phyloP scores from a whole-genome alignment of 805 yeast species.

The Kluyveromyces siamensis region DNA sequence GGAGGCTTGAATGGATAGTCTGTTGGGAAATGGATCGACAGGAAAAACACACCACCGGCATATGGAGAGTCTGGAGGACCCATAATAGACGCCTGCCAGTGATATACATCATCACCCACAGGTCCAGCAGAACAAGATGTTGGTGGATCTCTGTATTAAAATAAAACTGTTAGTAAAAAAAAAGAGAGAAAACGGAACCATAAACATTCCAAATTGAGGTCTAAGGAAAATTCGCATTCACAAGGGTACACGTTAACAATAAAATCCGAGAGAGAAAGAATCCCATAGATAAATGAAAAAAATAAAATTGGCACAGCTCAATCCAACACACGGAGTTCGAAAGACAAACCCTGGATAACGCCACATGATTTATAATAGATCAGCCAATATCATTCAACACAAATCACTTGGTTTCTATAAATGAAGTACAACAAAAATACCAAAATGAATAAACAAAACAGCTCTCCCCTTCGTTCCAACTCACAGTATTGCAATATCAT shows the following conservation, averaged over 20 bases:
- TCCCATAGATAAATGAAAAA: no score
- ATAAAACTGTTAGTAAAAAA: slow-evolving; percentile 9
- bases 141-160: slow-evolving; percentile 76
- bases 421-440: no score
- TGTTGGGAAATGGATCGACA: slow-evolving; percentile 95
- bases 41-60: slow-evolving; percentile 90
- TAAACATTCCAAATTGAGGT: neutral
- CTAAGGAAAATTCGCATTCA: no score
- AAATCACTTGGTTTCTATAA: no score
- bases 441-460: no score
- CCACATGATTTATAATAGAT: no score
- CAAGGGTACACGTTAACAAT: neutral
- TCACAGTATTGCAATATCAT: no score
- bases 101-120: slow-evolving; percentile 93
- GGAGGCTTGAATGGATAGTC: slow-evolving; percentile 99
- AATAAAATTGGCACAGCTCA: no score
- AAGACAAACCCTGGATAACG: no score
- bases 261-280: neutral
- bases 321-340: no score
- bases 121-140: slow-evolving; percentile 99
- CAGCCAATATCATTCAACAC: no score
- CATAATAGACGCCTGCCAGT: slow-evolving; percentile 99
- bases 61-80: slow-evolving; percentile 95
- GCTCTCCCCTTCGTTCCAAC: no score
- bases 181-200: neutral